Evolutionary conservation across 345 rosid species (phyloP), one percentile per base, ranked within the genome.

Genomic region (Syzygium grande): DNA sequence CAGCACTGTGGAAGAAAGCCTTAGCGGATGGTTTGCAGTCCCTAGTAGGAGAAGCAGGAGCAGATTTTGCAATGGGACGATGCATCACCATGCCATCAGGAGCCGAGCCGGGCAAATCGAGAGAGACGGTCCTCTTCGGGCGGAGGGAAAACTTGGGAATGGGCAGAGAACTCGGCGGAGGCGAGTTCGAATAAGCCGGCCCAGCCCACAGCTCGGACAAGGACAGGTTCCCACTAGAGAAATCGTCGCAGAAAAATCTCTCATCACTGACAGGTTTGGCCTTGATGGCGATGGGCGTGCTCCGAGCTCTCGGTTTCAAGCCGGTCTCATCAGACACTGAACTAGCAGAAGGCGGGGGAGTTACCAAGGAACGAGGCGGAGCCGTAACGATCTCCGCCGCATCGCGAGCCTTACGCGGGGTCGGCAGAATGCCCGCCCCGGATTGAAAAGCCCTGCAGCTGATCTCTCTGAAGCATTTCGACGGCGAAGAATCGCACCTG

Each of bases 151-250:
- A 98, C 92, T 93, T 98, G 23, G 99, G 99, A 52, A 98, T 95
- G 0, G 99, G 99, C 88, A 96, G 86, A 78, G 99, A 98, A 88
- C 99, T 95, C 27, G 99, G 96, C 0, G 99, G 97, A 7, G 99
- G 99, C 0, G 99, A 98, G 93, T 95, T 96, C 19, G 99, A 98
- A 89, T 98, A 96, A 21, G 99, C 96, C 52, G 99, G 99, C 25
- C 99, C 99, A 7, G 99, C 99, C 99, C 99, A 98, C 25, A 92
- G 92, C 91, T 98, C 99, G 84, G 97, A 93, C 88, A 87, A 95
- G 8, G 91, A 90, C 58, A 94, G 61, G 78, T 88, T 88, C 73
- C 92, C 92, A 65, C 87, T 84, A 49, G 84, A 87, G 87, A 89
- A 30, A 84, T 89, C 95, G 41, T 91, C 93, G 84, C 23, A 79